Base-by-base conservation (phyloP, 208 protist species). In the Leishmania aethiopica region DNA sequence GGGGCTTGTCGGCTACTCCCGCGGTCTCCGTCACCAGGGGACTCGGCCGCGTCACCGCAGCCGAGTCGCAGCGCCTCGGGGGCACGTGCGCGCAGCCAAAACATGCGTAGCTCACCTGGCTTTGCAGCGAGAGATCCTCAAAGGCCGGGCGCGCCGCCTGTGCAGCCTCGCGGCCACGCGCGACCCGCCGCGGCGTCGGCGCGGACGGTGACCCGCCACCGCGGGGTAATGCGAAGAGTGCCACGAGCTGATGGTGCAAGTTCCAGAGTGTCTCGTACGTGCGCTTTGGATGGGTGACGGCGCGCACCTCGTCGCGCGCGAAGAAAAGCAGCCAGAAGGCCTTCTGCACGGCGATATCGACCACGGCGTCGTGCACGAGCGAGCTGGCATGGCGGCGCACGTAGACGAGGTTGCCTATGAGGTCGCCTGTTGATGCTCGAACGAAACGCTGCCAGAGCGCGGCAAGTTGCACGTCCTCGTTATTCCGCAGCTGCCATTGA, bases 291-390 rank as follows among this genome's bases (percentile, higher is more conserved):
- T 89, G 53, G 6, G 95, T 96, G 35, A 97, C 77, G 32, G 92
- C 91, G 15, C 92, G 83, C 60, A 97, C 92, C 62, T 97, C 95
- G 81, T 94, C 92, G n/a, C 91, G 87, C 2, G 90, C 62, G 77
- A 95, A 96, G 75, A 97, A 96, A 35, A 95, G 89, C 77, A 97
- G 69, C 78, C 92, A 82, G 51, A 97, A 89, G 15, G 89, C 91
- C 25, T 77, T 88, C 75, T 95, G 91, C 19, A 82, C 70, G 3
- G 88, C 70, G 47, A 95, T 3, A 79, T 97, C 95, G 8, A 55
- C 37, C 28, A 80, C 66, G 0, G 95, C 85, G n/a, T 90, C 82
- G 40, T 57, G 59, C 66, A 89, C 37, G 25, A 94, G 66, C 42
- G 42, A 53, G 17, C 55, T 51, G 22, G 89, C 77, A 0, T 77